These are phyloP conservation scores for Sporothrix schenckii DNA, from an alignment of 2,329 filamentous ascomycete species.

Conservation along the genomic window DNA sequence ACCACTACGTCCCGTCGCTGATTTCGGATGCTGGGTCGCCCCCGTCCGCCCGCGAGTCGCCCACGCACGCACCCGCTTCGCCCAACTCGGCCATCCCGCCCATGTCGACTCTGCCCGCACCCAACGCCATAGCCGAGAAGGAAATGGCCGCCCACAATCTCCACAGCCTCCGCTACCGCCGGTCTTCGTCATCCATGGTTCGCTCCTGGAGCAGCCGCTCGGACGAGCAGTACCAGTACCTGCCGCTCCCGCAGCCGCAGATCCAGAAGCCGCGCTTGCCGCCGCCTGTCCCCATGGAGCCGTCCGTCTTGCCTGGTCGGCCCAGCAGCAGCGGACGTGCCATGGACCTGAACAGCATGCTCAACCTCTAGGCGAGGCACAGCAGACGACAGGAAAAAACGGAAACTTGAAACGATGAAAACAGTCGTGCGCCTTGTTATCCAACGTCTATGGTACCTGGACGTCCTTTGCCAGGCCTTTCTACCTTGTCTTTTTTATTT, in stretches of 20 bases:
- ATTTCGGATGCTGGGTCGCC: conserved; percentile 68
- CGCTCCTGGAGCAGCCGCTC: conserved; percentile 27
- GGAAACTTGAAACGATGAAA: too few species aligned
- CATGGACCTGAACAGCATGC: background rate
- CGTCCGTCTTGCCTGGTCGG: background rate
- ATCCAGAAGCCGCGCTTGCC: background rate
- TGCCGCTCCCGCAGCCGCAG: background rate
- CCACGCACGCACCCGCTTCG: conserved; percentile 42
- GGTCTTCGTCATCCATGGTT: background rate
- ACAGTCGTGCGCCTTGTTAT: background rate
- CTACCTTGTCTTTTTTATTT: background rate
- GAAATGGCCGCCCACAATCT: conserved; percentile 1
- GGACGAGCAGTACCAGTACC: background rate
- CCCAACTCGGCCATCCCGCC: conserved; percentile 9
- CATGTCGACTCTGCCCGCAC: background rate
- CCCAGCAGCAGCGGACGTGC: conserved; percentile 10
- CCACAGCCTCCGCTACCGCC: conserved; percentile 1
- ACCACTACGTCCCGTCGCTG: conserved; percentile 62
- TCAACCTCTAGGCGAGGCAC: background rate
- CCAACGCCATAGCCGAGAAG: conserved; percentile 1
- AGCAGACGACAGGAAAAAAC: too few species aligned
- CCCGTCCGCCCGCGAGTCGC: conserved; percentile 55
- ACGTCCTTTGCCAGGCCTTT: background rate
- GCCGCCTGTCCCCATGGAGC: background rate
- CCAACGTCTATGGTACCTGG: too few species aligned